Conservation (phyloP, 2,329 filamentous ascomycete species). For the Aspergillus sp. region DNA sequence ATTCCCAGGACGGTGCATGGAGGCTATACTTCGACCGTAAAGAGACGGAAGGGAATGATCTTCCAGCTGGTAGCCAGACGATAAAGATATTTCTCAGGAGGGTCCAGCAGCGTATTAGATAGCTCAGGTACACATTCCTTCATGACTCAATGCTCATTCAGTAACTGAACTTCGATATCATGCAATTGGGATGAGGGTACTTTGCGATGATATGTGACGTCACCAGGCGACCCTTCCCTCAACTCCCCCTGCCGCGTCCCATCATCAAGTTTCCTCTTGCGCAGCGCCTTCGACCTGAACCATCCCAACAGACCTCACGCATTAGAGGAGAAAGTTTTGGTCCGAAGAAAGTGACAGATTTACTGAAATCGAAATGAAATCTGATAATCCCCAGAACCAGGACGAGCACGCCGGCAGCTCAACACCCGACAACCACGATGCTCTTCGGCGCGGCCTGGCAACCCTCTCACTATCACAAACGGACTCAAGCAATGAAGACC, state of each 20-base stretch:
- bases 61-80: conserved; percentile 2
- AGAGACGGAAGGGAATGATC: not conserved
- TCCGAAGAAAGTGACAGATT: not conserved
- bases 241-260: not conserved
- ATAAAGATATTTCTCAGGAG: conserved; percentile 2
- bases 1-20: not conserved
- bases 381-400: not conserved
- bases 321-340: not conserved
- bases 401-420: not conserved
- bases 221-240: not conserved
- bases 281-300: not conserved
- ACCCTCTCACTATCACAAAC: not conserved
- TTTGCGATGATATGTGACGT: not conserved
- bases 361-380: not conserved
- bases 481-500: not conserved
- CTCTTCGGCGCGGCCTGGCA: not conserved
- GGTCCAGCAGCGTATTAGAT: not conserved
- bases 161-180: not conserved
- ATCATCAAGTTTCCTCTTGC: not conserved
- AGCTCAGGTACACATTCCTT: not conserved
- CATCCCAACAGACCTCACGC: not conserved
- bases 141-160: not conserved
- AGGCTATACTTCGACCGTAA: conserved; percentile 10
- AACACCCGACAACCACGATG: not conserved
- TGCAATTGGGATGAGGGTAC: not conserved